Base-by-base conservation (phyloP, 2,329 filamentous ascomycete genomes). In the Ophiostoma tasmaniense region DNA sequence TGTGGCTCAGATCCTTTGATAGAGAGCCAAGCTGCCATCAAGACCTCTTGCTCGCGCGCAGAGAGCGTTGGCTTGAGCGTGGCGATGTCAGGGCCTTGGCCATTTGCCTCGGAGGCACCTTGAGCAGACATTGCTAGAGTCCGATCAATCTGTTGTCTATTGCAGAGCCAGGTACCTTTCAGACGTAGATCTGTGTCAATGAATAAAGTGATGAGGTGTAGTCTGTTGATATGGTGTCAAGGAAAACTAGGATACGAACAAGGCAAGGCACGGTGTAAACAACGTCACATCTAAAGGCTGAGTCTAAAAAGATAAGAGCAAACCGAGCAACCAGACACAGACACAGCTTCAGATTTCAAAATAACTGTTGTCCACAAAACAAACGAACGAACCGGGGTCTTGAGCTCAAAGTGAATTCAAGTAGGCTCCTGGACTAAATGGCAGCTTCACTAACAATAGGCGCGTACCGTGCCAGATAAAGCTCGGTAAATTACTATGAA, bases 1-100 rank as follows among this genome's bases (percentile, higher is more conserved):
- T 71, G 68, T 4, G 71, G 69, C 2, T 72, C 71, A 1, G 68
- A 8, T 1, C 71, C 70, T 13, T 71, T 72, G 67, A 72, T 71
- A 6, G 62, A 71, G 0, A 71, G 28, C 71, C 69, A 72, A 0
- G 69, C 69, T 5, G 69, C 70, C 69, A 73, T 68, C 4, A 73
- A 68, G 30, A 71, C 39, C 28, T 73, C 68, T 22, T 71, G 70
- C n/a, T 72, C 71, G 1, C 71, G 69, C 13, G 37, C 13, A 17
- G 67, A 64, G 1, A 71, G 55, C 6, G 5, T 25, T 2, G 62
- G 67, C 33, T 68, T 72, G 14, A 35, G 20, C 4, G 13, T 13
- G 25, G 13, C n/a, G 20, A 35, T 33, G 35, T 30, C 35, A 20
- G 3, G 11, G 17, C 25, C 37, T 45, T 50, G 3, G 28, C 17